These are phyloP conservation scores for Hymenoscyphus scutula DNA, from an alignment of 2,329 filamentous ascomycete genomes.

Conservation along the genomic window DNA sequence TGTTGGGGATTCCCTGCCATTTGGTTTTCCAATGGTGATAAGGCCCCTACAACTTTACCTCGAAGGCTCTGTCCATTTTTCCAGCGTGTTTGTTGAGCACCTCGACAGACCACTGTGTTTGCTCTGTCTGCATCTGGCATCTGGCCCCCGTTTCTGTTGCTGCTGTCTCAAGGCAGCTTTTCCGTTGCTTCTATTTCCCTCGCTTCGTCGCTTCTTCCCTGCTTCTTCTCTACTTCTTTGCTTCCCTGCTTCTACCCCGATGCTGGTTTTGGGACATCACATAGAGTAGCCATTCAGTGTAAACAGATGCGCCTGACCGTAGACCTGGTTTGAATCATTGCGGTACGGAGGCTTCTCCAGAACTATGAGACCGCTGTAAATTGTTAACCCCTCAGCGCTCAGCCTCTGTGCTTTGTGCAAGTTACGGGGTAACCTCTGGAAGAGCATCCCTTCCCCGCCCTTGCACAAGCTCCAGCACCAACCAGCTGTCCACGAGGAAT, in stretches of 20 bases:
- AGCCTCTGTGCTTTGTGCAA: constrained; percentile 1
- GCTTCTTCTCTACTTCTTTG: no score
- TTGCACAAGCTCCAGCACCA: neutral
- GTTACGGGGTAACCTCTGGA: neutral
- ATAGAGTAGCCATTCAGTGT: neutral
- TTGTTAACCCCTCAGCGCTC: neutral
- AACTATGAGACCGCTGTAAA: neutral
- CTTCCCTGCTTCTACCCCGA: neutral
- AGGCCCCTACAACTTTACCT: no score
- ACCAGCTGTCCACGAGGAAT: neutral
- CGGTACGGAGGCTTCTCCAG: neutral
- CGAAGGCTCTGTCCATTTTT: neutral
- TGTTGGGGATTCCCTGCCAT: neutral
- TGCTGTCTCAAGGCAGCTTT: constrained; percentile 6
- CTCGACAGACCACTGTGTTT: neutral
- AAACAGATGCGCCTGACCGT: neutral
- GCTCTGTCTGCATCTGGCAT: neutral
- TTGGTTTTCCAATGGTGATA: neutral
- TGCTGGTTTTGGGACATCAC: neutral
- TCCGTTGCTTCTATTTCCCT: constrained; percentile 5
- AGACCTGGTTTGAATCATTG: neutral
- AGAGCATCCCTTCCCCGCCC: neutral
- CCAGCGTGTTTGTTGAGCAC: neutral
- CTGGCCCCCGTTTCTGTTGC: constrained; percentile 6
- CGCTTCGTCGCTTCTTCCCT: neutral